Percentiles rank a stretch among this genome's conserved stretches.
phyloP scores from a whole-genome alignment of 305 asterid genomes.

The Plantago coronopus region DNA sequence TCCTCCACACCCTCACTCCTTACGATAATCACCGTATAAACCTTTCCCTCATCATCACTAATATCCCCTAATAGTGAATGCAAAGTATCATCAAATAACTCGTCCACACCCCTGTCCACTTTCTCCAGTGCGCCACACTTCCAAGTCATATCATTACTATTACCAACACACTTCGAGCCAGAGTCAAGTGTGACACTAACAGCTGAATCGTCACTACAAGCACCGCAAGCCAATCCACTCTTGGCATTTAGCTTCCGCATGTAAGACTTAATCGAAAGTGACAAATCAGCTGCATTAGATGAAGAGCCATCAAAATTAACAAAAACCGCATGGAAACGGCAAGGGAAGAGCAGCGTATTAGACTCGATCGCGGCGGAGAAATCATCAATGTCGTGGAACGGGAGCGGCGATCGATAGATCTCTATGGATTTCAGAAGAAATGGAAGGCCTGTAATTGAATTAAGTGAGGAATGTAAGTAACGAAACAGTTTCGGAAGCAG shows the following conservation, averaged over 20 bases:
- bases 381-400: slow-evolving; percentile 70
- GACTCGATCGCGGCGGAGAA: slow-evolving; percentile 59
- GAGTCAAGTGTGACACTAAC: slow-evolving; percentile 60
- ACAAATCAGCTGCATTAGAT: slow-evolving; percentile 38
- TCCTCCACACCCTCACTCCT: slow-evolving; percentile 43
- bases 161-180: slow-evolving; percentile 35
- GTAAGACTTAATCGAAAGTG: slow-evolving; percentile 39
- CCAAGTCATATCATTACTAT: slow-evolving; percentile 36
- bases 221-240: slow-evolving; percentile 47
- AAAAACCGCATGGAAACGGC: slow-evolving; percentile 67
- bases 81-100: slow-evolving; percentile 56
- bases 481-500: not conserved
- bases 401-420: slow-evolving; percentile 89
- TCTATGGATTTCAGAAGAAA: slow-evolving; percentile 69
- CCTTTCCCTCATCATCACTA: slow-evolving; percentile 33
- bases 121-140: slow-evolving; percentile 53
- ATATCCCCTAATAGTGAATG: slow-evolving; percentile 35
- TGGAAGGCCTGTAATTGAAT: slow-evolving; percentile 50
- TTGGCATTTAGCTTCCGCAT: slow-evolving; percentile 47
- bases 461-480: slow-evolving; percentile 4
- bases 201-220: slow-evolving; percentile 43
- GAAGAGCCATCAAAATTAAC: slow-evolving; percentile 32
- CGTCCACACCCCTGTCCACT: slow-evolving; percentile 34
- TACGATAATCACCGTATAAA: slow-evolving; percentile 63
- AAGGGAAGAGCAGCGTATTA: slow-evolving; percentile 54